Conservation (phyloP, 352 stramenopile genomes). For the Phytophthora ramorum region DNA sequence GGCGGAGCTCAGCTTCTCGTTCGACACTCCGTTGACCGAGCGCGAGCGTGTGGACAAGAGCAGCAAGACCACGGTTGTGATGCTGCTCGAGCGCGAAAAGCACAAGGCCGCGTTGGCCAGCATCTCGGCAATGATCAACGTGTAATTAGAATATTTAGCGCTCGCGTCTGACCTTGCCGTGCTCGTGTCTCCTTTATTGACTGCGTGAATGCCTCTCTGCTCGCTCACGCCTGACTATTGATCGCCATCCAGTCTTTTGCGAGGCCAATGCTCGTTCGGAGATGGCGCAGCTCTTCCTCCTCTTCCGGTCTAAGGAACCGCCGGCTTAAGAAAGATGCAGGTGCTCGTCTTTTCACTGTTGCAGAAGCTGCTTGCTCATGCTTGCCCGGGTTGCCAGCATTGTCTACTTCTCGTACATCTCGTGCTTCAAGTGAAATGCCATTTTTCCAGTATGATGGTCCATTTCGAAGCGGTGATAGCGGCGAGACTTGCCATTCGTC, state of each 20-base stretch:
- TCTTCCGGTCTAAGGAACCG: constrained; percentile 71
- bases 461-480: constrained; percentile 54
- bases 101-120: constrained; percentile 83
- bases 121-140: constrained; percentile 86
- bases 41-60: constrained; percentile 64
- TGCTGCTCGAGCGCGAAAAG: constrained; percentile 79
- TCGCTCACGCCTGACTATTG: constrained; percentile 13
- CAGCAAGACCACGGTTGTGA: constrained; percentile 76
- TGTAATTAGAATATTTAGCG: constrained; percentile 75
- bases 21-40: constrained; percentile 75
- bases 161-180: constrained; percentile 20
- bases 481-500: constrained; percentile 44
- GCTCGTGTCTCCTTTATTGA: background rate
- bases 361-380: background rate
- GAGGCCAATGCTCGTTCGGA: constrained; percentile 68
- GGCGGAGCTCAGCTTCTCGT: constrained; percentile 70
- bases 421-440: constrained; percentile 55
- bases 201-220: background rate
- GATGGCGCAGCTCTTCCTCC: constrained; percentile 52
- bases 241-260: constrained; percentile 72
- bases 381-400: background rate
- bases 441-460: constrained; percentile 59
- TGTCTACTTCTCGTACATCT: background rate
- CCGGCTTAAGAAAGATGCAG: constrained; percentile 24
- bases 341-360: background rate